These are phyloP conservation scores for Vigna radiata DNA, from an alignment of 306 rosid species.

Conservation along the genomic window DNA sequence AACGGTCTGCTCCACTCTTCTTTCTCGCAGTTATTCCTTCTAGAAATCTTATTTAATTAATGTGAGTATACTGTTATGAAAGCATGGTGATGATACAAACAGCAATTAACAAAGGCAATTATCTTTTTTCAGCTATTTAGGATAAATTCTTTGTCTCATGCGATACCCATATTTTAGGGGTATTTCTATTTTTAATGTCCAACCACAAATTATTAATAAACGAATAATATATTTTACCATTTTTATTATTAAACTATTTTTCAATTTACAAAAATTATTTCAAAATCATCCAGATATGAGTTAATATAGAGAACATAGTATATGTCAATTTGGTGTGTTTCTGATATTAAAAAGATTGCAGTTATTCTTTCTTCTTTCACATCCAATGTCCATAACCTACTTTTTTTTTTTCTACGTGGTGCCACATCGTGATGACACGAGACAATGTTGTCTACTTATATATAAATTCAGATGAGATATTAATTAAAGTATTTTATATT, in stretches of 20 bases:
- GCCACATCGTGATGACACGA: neutral
- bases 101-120: neutral
- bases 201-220: neutral
- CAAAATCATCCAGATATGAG: neutral
- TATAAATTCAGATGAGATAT: too few relatives aligned
- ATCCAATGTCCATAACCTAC: neutral
- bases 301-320: constrained; percentile 20
- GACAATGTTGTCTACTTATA: neutral
- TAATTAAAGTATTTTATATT: too few relatives aligned
- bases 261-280: too few relatives aligned
- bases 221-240: neutral
- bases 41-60: constrained; percentile 15
- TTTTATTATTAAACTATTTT: too few relatives aligned
- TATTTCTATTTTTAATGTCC: neutral
- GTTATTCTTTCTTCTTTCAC: constrained; percentile 14
- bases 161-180: constrained; percentile 35
- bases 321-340: constrained; percentile 35
- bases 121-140: neutral
- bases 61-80: neutral
- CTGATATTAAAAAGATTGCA: constrained; percentile 29
- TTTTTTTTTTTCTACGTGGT: neutral
- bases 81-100: neutral
- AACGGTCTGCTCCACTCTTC: constrained; percentile 26
- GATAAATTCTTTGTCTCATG: constrained; percentile 50
- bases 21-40: constrained; percentile 22